A percentile compares a stretch with the other conserved stretches of the same genome.
Conservation (phyloP, 805 yeast species). For the Ogataea pini region DNA sequence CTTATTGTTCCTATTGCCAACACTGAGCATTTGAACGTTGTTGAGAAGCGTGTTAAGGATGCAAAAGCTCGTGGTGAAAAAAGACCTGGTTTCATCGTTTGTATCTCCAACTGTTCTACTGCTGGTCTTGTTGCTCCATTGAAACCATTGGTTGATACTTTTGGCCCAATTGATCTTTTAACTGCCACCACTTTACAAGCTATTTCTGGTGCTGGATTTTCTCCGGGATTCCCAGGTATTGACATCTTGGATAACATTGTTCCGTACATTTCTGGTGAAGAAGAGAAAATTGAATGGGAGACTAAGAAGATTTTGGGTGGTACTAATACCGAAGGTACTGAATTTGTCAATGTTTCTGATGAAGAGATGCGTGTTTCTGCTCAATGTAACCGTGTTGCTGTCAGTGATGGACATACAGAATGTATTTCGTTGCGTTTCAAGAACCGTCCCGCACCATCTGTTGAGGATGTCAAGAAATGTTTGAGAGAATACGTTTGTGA, state of each 20-base stretch:
- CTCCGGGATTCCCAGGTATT: constrained; percentile 96
- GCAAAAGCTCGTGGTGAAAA: constrained; percentile 56
- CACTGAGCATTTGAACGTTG: constrained; percentile 80
- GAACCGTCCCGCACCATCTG: constrained; percentile 79
- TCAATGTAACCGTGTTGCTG: constrained; percentile 96
- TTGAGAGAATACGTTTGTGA: constrained; percentile 79
- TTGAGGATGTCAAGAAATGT: constrained; percentile 73
- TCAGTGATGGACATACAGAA: constrained; percentile 96
- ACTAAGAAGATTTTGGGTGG: constrained; percentile 90
- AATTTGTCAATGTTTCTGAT: constrained; percentile 58
- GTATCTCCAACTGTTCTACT: constrained; percentile 97
- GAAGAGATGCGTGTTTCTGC: constrained; percentile 87
- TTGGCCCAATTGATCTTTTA: constrained; percentile 86
- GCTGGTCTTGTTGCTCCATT: constrained; percentile 97
- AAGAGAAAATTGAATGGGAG: constrained; percentile 98
- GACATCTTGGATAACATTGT: constrained; percentile 93
- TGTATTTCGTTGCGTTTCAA: constrained; percentile 86
- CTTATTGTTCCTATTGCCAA: constrained; percentile 94
- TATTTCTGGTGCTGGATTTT: constrained; percentile 96
- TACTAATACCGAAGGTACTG: constrained; percentile 50
- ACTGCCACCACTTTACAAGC: constrained; percentile 95
- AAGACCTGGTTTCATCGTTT: constrained; percentile 81
- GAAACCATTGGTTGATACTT: constrained; percentile 85
- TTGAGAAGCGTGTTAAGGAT: constrained; percentile 55
- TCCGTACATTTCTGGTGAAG: constrained; percentile 95